Evolutionary conservation across 495 filamentous ascomycete species (phyloP), one percentile per base, ranked within the genome.

Genomic region (Neurospora sp.): DNA sequence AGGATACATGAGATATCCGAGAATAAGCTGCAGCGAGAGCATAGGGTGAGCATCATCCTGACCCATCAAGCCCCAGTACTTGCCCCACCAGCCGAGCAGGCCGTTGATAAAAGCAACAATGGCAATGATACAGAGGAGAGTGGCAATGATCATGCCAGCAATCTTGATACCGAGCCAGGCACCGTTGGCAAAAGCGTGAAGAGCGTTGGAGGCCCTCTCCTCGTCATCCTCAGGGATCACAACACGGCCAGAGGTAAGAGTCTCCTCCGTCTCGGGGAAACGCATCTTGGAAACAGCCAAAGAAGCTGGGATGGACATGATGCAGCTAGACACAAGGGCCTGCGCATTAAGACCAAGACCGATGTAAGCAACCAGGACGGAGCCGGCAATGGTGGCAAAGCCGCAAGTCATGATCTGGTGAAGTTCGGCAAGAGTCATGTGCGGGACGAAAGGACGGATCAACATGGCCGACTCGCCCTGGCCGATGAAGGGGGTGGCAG

Each of bases 381-480:
- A 89, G 48, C 92, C 92, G 20, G 87, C 85, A 71, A 89, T 89
- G 27, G 89, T 90, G 35, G 87, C 87, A 74, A 88, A 89, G 40
- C 87, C 85, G 69, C 90, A 95, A 61, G 88, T 90, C 94, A 97
- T 94, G 78, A 97, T 83, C 80, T 97, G 94, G 81, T 97, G 94
- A 38, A 97, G 80, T 80, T 97, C 94, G 72, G 93, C 93, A 75
- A 88, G 81, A 44, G 94, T 97, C 72, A 96, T 85, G 79, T 96
- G 88, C 7, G 91, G 82, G 68, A 97, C 88, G 81, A 94, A 97
- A 8, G 93, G 93, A 44, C 89, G 89, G 83, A 97, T 93, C 69
- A 97, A 83, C 91, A 97, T 95, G 41, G 92, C 94, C 9, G 92
- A 94, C 85, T 97, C 94, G 74, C 94, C 94, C 83, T 96, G 94